These are phyloP conservation scores for Sphaerostilbella broomeana DNA, from an alignment of 2,329 filamentous ascomycete genomes.

Conservation along the genomic window DNA sequence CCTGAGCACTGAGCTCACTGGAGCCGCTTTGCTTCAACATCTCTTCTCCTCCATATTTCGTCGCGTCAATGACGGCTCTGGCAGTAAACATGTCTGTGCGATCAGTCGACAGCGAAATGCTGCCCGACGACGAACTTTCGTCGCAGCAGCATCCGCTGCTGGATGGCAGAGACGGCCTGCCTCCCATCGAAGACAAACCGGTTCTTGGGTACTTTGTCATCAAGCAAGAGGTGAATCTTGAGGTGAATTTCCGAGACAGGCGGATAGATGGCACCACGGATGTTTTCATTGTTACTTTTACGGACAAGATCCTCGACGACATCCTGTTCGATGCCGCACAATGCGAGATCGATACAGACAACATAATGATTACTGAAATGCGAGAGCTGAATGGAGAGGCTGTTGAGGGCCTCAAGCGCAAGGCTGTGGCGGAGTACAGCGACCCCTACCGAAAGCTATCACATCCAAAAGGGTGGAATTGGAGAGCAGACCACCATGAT, in stretches of 20 bases:
- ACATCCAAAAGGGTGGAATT: constrained; percentile 53
- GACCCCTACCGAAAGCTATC: constrained; percentile 64
- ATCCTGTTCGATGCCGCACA: constrained; percentile 57
- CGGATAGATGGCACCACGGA: constrained; percentile 72
- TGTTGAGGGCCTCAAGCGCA: constrained; percentile 31
- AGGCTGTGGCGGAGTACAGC: constrained; percentile 38
- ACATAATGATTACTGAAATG: constrained; percentile 44
- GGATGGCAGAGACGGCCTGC: constrained; percentile 26
- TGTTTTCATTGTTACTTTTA: constrained; percentile 65
- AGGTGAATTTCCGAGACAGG: constrained; percentile 76
- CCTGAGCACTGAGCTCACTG: constrained; percentile 8
- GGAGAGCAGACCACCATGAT: constrained; percentile 68
- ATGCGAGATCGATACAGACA: constrained; percentile 48
- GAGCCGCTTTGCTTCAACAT: constrained; percentile 6
- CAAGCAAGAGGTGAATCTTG: constrained; percentile 82
- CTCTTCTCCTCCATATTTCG: background rate
- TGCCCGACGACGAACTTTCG: constrained; percentile 10
- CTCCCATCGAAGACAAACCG: constrained; percentile 29
- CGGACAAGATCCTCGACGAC: constrained; percentile 50
- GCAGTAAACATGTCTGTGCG: constrained; percentile 3
- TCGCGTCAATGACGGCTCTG: background rate
- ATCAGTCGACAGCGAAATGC: constrained; percentile 7
- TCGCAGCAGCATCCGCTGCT: constrained; percentile 21
- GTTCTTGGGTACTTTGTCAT: constrained; percentile 50
- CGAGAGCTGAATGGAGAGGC: constrained; percentile 30